Base-by-base conservation (phyloP, 31 red algal genomes). In the Endocladia muricata region DNA sequence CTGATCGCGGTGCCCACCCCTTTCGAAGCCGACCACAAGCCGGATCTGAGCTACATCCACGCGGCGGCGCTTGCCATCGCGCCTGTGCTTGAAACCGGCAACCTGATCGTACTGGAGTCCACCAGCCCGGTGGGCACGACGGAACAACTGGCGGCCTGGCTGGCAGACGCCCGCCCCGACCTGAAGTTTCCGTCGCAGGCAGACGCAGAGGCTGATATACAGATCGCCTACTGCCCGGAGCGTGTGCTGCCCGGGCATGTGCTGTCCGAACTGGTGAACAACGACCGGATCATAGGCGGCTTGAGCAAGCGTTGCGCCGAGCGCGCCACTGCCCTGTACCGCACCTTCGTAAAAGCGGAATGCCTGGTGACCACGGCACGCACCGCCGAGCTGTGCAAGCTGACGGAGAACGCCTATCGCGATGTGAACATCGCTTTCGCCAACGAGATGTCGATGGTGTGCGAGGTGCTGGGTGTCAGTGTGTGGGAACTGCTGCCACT, bases 11-110 rank as follows among this genome's bases (percentile, higher is more conserved):
- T 71, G 8, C 67, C 67, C 17, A 71, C 67, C 13, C 67, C 67
- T 43, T 26, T 71, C 19, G 17, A 71, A 43, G 34, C 11, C 11
- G 34, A 71, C 67, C 67, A 26, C 26, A 15, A 71, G 26, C 67
- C 67, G 19, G 67, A 71, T 71, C 13, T 71, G 38, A 71, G 34
- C 38, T 71, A 71, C 38, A 26, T 71, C 36, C 8, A 52, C 13
- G 8, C 8, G 8, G 35, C 67, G 28, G 30, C 36, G 17, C 17
- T 13, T 21, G 26, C 67, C 17, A 51, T 71, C 38, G 67, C 67
- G 28, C 67, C 67, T 13, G 8, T 54, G 7, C 38, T 71, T 13
- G 8, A 15, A 21, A 19, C 34, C 11, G 67, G 39, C 38, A 9
- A 52, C 9, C 38, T 71, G 8, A 26, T 71, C 13, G 39, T 71